A percentile compares a stretch with the other conserved stretches of the same genome.
These are phyloP conservation scores for Aspergillus viridinutans DNA, from an alignment of 2,329 filamentous ascomycete species.

Conservation along the genomic window DNA sequence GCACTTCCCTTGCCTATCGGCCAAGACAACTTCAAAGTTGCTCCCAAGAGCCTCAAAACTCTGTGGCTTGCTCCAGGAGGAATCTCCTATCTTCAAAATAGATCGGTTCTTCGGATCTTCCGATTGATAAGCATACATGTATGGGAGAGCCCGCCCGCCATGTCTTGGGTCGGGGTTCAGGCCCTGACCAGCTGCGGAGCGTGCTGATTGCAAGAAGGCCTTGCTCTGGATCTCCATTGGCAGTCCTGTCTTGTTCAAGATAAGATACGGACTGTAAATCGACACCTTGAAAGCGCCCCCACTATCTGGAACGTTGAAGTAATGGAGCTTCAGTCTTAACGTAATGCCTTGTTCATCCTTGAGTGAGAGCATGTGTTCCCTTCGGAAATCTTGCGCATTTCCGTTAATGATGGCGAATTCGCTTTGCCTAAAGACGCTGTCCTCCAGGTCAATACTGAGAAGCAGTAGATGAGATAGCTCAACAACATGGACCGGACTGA, in stretches of 20 bases:
- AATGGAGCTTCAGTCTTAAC: constrained; percentile 81
- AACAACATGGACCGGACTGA: constrained; percentile 95
- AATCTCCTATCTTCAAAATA: constrained; percentile 80
- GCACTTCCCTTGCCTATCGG: constrained; percentile 63
- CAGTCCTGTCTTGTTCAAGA: constrained; percentile 92
- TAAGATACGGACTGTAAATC: constrained; percentile 89
- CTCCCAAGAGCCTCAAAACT: constrained; percentile 98
- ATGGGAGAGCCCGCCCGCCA: constrained; percentile 66
- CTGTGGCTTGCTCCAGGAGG: constrained; percentile 93
- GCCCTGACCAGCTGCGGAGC: constrained; percentile 76
- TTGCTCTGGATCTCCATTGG: constrained; percentile 85
- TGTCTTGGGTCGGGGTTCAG: constrained; percentile 52
- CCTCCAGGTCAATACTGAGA: constrained; percentile 93
- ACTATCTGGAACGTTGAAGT: constrained; percentile 82
- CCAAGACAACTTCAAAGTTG: constrained; percentile 79
- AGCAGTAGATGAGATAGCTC: constrained; percentile 90
- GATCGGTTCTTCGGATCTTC: constrained; percentile 91
- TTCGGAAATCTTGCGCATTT: constrained; percentile 78
- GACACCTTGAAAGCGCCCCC: constrained; percentile 95
- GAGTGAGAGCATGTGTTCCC: constrained; percentile 72
- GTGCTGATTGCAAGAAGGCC: constrained; percentile 77
- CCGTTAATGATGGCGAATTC: constrained; percentile 98
- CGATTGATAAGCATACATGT: constrained; percentile 91
- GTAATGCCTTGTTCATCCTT: constrained; percentile 80
- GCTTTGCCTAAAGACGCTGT: constrained; percentile 88